These are phyloP conservation scores for Parascedosporium putredinis DNA, from an alignment of 2,329 filamentous ascomycete genomes.

Conservation along the genomic window DNA sequence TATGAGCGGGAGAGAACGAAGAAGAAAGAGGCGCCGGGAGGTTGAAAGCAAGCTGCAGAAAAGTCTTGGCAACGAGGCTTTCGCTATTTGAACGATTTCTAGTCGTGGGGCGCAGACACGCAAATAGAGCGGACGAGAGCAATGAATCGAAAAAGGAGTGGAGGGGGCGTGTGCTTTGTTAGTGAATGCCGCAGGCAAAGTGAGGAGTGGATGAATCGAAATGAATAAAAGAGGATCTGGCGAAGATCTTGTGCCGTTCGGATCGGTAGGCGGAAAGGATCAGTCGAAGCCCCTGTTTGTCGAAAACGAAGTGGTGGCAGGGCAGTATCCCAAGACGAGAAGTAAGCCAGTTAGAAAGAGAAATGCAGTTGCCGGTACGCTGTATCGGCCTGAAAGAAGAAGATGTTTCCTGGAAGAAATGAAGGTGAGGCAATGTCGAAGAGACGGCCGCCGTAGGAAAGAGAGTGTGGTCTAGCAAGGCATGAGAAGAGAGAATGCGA, in stretches of 20 bases:
- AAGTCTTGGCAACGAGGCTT: not conserved
- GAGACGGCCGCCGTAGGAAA: not conserved
- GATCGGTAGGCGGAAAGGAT: not conserved
- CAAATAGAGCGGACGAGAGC: too few species aligned
- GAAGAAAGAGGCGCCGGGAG: too few species aligned
- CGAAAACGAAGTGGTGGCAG: not conserved
- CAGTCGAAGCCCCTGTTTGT: not conserved
- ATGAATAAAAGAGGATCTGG: not conserved
- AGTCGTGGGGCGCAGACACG: too few species aligned
- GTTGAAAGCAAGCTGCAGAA: not conserved
- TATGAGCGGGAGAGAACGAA: not conserved
- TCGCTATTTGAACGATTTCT: not conserved
- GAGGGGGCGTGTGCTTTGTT: too few species aligned
- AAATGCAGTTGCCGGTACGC: not conserved
- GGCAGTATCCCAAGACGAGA: too few species aligned
- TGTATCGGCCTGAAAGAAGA: not conserved
- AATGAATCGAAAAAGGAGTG: too few species aligned
- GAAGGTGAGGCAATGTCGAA: not conserved
- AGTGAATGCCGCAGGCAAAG: not conserved
- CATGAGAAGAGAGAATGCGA: not conserved
- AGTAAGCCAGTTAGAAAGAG: not conserved
- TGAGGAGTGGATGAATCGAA: not conserved
- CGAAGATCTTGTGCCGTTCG: slow-evolving; percentile 1
- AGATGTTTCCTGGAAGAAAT: too few species aligned
- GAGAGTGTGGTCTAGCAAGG: not conserved